Base-by-base conservation (phyloP, 2,329 filamentous ascomycete species). In the Aspergillus versicolor region DNA sequence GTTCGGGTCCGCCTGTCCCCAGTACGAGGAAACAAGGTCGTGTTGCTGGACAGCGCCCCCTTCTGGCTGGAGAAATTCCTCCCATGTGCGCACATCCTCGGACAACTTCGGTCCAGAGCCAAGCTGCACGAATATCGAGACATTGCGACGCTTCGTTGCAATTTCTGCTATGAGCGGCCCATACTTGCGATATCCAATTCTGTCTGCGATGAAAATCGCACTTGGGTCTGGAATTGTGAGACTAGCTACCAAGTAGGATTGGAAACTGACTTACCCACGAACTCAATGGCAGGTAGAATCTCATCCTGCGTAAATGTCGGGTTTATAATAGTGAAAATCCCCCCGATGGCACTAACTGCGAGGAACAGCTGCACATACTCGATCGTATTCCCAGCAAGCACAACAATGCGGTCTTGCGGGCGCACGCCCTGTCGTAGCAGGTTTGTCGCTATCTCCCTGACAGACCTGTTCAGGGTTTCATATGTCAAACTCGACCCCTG, bases 221-320 rank as follows among this genome's bases (percentile, higher is more conserved):
- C 8, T 44, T 3, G 53, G 53, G 9, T 50, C 53, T 50, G 5
- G 19, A 21, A 43, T 17, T 17, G 19, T 42, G 3, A 30, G 9
- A 1, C 8, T 19, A 4, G 17, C 3, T 42, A 17, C 4, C 15
- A 5, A n/a, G 3, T 12, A 19, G 9, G 40, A 5, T 11, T 17
- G 17, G 21, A 21, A 21, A 21, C 21, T 6, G 15, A 2, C 21
- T 46, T 55, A 55, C 43, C 43, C 12, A 49, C 21, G 21, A 47
- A 34, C 22, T 55, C 43, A 38, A 56, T 17, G 4, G 53, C 34
- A 13, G 45, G 22, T 15, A 44, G 8, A 72, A 42, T 37, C 30
- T 77, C 73, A 49, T 85, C 75, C 4, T 84, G 79, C 4, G 88
- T 90, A 69, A 90, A 90, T 0, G 87, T 90, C 73, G 89, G 90